Conservation (phyloP, 2,329 filamentous ascomycete genomes). For the Sarocladium kiliense region DNA sequence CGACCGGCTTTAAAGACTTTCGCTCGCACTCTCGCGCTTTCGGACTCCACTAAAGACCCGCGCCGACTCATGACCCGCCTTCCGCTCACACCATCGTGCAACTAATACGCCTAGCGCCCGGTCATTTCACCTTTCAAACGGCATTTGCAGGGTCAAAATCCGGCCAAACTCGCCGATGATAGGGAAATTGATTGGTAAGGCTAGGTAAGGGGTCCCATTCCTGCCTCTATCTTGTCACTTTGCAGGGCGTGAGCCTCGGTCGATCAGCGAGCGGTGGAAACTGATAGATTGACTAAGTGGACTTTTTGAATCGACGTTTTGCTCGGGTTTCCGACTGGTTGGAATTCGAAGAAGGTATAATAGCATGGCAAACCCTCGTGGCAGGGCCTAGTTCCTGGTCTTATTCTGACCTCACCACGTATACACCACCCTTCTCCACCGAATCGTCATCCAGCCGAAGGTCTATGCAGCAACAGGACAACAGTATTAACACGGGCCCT, state of each 20-base stretch:
- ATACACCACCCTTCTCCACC: neutral
- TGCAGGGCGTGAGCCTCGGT: neutral
- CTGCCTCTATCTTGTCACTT: neutral
- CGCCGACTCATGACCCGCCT: neutral
- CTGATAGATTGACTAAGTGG: neutral
- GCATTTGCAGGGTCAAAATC: neutral
- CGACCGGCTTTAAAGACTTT: neutral
- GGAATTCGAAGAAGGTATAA: neutral
- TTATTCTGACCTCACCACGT: neutral
- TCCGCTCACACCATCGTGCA: neutral
- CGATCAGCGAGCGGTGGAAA: neutral
- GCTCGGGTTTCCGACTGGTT: neutral
- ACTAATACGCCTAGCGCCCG: neutral
- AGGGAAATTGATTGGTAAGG: constrained; percentile 2
- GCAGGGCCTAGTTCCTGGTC: neutral
- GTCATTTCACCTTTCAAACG: neutral
- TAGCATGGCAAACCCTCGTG: neutral
- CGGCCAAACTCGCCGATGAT: neutral
- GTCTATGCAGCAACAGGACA: neutral
- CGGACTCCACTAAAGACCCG: neutral
- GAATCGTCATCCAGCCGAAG: neutral
- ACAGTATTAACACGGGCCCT: too few relatives aligned
- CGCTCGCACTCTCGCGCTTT: neutral
- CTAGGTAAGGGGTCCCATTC: neutral
- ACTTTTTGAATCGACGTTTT: neutral